Base-by-base conservation (phyloP, 768 basidiomycete species). In the Mycena vulgaris region DNA sequence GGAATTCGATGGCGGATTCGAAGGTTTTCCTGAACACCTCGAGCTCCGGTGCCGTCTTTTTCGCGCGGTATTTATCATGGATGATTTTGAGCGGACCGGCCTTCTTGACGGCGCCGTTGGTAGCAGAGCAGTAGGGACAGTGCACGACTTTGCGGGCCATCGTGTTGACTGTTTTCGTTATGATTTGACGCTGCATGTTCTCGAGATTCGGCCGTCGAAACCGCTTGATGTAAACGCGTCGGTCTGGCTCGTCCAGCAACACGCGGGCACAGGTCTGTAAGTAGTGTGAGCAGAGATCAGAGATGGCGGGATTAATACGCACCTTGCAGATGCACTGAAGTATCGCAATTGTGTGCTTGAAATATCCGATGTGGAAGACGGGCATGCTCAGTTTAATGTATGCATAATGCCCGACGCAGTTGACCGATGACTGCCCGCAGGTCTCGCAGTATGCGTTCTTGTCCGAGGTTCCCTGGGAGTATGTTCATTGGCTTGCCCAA, bases 281-380 rank as follows among this genome's bases (percentile, higher is more conserved):
- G 35, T 19, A 19, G 21, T 16, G 68, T 76, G 30, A 52, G 51
- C 30, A 23, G 31, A 72, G 66, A 33, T 2, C 42, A 23, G 19
- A 51, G 21, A 56, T 3, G 28, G 35, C 19, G 25, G 23, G 25
- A 28, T 27, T 1, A 31, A 9, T 47, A 33, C 16, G 86, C 70
- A 96, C 97, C 84, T 99, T 99, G 89, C 98, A 99, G 73, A 99
- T 96, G 74, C 94, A 93, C 78, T 99, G 98, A 1, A 99, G 88
- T 72, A 99, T 93, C 28, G 89, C 89, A 68, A 99, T 95, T 21
- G 93, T 95, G 74, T 98, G 96, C 79, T 96, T 95, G 85, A 99
- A 99, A 82, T 95, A 99, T 9, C 98, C 98, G 65, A 99, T 95
- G 79, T 99, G 98, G 80, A 99, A 99, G 23, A 99, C 97, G 0